Evolutionary conservation across 805 yeast genomes (phyloP), one percentile per base, ranked within the genome.

Genomic region (Pichia manshurica): DNA sequence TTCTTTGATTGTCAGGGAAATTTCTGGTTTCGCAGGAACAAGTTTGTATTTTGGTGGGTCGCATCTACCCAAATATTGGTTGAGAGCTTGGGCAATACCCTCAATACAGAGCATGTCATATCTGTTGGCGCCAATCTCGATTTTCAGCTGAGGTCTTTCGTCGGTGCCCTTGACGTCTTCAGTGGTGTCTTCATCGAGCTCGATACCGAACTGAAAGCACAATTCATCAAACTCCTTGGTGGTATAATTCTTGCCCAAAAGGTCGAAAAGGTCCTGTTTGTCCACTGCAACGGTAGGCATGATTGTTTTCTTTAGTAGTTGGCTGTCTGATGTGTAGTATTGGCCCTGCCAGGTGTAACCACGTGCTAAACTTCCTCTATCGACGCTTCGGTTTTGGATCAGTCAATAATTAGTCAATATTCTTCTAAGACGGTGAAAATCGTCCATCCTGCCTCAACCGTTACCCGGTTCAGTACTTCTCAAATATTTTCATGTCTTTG

Each of bases 231-330:
- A 90, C 64, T 91, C 99, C 59, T 88, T 80, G 56, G 93, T 85
- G 59, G 96, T 78, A 63, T 81, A 81, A 44, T 68, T 63, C 52
- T 72, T 72, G 35, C 77, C 98, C 53, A 93, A 74, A 39, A 87
- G 79, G 62, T 82, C 79, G 73, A 79, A 93, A 54, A 93, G 78
- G 66, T 93, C 98, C 64, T 83, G 86, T 66, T 95, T 90, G 67
- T 93, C 97, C 55, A 93, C 97, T 28, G 95, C 78, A 63, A 93
- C 77, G 68, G 99, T 93, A 72, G 99, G 99, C 99, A 93, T 93
- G 9, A 4, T 3, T 17, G 37, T 16, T 34, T 25, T 8, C 29
- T 25, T 10, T 10, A 8, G 29, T 25, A 8, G 7, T 25, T 25
- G 7, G 10, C 29, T 25, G 29, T n/a, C n/a, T n/a, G n/a, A n/a